Base-by-base conservation (phyloP, 208 protist species). In the Leishmania lainsoni region DNA sequence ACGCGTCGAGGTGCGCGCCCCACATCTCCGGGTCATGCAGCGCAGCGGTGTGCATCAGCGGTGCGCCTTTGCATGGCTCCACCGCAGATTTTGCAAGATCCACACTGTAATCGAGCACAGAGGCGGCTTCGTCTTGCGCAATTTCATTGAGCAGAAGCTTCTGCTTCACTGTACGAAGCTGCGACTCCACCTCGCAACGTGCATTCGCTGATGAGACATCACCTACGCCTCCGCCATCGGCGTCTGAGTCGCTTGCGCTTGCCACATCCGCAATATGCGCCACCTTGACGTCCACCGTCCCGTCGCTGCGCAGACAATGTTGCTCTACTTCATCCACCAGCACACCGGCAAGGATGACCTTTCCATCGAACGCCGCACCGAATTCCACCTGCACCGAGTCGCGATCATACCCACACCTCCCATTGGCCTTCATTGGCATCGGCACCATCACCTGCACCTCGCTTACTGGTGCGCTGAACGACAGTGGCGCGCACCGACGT, bases 361-460 rank as follows among this genome's bases (percentile, higher is more conserved):
- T 80, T 29, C 76, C 76, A 59, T 85, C 76, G 49, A 78, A 81
- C 10, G 76, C 70, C 4, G 69, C 76, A 35, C 81, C 81, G 20
- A 85, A 85, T 61, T 81, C 81, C 22, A 85, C 81, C 71, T 85
- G 81, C 45, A 85, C 45, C 61, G 81, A 85, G 81, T 85, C 81
- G 16, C 61, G 61, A 42, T 85, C 81, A 14, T 81, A 81, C 45
- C 68, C 76, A 51, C 39, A 45, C 54, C 65, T 75, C 56, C 20
- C 74, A 54, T 22, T 2, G n/a, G 29, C 48, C 20, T 39, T 48
- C 35, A 66, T 5, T 14, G 81, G 81, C 76, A 85, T 72, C 59
- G 81, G 81, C 81, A 85, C 81, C 76, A 85, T 81, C 49, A 85
- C 81, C 63, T 80, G 81, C 70, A 85, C 81, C 54, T 85, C 81